phyloP scores from a whole-genome alignment of 768 basidiomycete genomes.

The Suillus fuscotomentosus region DNA sequence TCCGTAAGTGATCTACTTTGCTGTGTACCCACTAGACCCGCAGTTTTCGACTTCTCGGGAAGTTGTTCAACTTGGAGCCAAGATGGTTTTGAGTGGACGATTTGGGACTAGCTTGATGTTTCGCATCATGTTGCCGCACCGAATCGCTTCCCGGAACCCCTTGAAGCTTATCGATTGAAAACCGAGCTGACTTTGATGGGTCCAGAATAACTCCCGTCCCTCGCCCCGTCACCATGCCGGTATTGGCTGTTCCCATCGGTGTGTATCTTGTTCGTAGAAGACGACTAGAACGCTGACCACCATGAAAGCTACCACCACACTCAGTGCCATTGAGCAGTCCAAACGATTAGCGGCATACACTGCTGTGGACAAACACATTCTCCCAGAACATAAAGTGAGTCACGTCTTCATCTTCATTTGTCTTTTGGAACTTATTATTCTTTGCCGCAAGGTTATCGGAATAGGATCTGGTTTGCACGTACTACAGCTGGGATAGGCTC shows the following conservation, averaged over 20 bases:
- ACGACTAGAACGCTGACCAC: slow-evolving; percentile 1
- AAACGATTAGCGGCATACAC: slow-evolving; percentile 92
- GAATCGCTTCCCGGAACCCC: slow-evolving; percentile 3
- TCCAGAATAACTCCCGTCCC: slow-evolving; percentile 12
- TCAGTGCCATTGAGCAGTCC: slow-evolving; percentile 68
- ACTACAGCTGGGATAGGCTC: not conserved
- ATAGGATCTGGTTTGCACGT: slow-evolving; percentile 70
- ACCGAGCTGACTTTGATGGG: slow-evolving; percentile 1
- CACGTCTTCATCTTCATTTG: not conserved
- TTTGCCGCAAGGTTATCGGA: slow-evolving; percentile 64
- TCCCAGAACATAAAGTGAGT: slow-evolving; percentile 76
- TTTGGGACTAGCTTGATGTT: slow-evolving; percentile 2
- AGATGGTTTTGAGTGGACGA: not conserved
- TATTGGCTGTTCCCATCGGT: slow-evolving; percentile 8
- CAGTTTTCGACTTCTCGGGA: not conserved
- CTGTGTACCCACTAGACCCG: not conserved
- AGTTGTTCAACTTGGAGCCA: slow-evolving; percentile 2
- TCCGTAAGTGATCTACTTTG: slow-evolving; percentile 15
- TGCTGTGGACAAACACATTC: slow-evolving; percentile 89
- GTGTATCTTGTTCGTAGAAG: not conserved
- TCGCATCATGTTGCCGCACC: not conserved
- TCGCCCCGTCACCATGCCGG: slow-evolving; percentile 12
- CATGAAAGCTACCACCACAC: slow-evolving; percentile 10
- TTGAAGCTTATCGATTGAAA: not conserved
- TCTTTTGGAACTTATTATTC: slow-evolving; percentile 2